Conservation (phyloP, 140 eudicot genomes). For the Stevia rebaudiana region DNA sequence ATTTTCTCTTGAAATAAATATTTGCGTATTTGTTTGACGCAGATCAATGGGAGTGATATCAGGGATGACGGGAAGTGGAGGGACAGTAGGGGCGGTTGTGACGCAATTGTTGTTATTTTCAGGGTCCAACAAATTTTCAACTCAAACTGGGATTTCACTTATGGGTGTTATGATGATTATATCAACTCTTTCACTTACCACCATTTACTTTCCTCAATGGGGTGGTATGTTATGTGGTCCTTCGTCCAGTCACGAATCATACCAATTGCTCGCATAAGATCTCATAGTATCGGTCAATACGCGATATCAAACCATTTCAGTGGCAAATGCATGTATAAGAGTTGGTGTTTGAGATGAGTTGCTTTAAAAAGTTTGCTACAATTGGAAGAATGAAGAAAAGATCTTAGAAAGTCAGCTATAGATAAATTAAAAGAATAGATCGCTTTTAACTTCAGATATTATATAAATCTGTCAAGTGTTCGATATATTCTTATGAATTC, state of each 20-base stretch:
- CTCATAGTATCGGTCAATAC: no score
- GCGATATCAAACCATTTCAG: no score
- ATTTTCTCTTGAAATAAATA: no score
- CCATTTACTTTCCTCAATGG: constrained; percentile 51
- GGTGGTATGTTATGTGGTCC: constrained; percentile 77
- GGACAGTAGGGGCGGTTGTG: constrained; percentile 65
- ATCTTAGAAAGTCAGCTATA: no score
- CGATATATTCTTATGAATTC: no score
- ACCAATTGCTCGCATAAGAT: constrained; percentile 20
- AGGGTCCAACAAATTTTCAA: constrained; percentile 40
- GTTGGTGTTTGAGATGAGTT: no score
- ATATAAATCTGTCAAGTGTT: no score
- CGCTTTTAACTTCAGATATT: no score
- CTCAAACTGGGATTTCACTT: constrained; percentile 54
- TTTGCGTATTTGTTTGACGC: not conserved
- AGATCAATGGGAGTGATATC: constrained; percentile 75
- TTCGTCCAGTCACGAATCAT: constrained; percentile 6
- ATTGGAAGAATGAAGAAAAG: no score
- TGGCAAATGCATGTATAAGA: no score
- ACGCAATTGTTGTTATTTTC: constrained; percentile 58
- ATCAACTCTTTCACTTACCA: constrained; percentile 37
- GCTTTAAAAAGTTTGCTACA: no score
- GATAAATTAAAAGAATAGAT: no score
- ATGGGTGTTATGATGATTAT: constrained; percentile 63
- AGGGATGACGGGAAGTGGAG: constrained; percentile 79